Base-by-base conservation (phyloP, 768 basidiomycete species). In the Daedaleopsis sinensis region DNA sequence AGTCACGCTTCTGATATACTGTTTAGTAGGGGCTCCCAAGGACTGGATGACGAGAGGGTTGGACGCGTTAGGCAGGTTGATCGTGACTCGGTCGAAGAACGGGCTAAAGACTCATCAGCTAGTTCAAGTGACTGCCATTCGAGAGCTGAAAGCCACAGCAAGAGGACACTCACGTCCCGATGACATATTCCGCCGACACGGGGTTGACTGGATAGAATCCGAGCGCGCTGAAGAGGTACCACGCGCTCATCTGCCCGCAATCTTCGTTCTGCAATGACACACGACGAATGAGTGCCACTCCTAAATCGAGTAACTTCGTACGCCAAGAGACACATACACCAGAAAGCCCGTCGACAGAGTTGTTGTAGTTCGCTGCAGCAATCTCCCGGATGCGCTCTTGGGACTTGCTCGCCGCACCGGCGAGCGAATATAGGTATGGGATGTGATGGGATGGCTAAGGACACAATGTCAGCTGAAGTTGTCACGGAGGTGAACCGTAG, bases 181-280 rank as follows among this genome's bases (percentile, higher is more conserved):
- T 78, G 58, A 92, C 78, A 62, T 93, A 94, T 67, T 85, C 83
- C 2, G 83, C 86, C 0, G 88, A 89, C 0, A 88, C 88, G 0
- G 92, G 92, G 69, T 93, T 88, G 43, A 93, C 90, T 38, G 90
- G 90, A 66, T 94, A 94, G 72, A 94, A 90, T 1, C 92, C 91
- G 73, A 94, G 79, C 0, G 90, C 85, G 52, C 85, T 88, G 75
- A 92, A 93, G 15, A 93, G 80, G 66, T 88, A 93, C 92, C 92
- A 94, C 0, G 91, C 89, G 67, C 89, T 91, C 92, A 94, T 94
- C 71, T 94, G 92, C 0, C 92, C 91, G 64, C 91, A 93, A 69
- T 94, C 92, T 70, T 94, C 92, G 66, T 94, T 94, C 88, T 92
- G 61, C 10, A 19, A 32, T 32, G 27, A 32, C n/a, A n/a, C n/a